Conservation (phyloP, 1,284 basidiomycete species). For the Cutaneotrichosporon cavernicola region DNA sequence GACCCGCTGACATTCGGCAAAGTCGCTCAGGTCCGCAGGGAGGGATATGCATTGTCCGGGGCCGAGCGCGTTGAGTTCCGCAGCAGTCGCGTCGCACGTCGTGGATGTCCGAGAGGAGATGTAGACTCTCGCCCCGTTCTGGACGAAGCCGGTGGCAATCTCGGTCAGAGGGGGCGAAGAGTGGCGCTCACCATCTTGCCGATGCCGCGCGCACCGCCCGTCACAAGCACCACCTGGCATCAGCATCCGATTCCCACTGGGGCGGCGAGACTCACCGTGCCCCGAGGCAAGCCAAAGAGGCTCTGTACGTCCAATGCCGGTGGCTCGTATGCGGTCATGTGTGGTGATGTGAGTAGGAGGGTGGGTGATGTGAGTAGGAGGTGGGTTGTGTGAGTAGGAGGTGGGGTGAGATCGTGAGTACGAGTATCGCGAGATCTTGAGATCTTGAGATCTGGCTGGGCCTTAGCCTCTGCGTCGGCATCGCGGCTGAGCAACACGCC, state of each 20-base stretch:
- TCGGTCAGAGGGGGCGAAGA: not conserved
- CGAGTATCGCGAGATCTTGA: too few relatives aligned
- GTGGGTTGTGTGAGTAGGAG: too few relatives aligned
- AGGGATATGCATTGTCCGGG: slow-evolving; percentile 60
- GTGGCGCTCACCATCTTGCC: slow-evolving; percentile 10
- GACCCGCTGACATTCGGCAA: slow-evolving; percentile 59
- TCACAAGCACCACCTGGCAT: slow-evolving; percentile 1
- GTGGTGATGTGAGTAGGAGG: not conserved
- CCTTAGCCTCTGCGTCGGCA: too few relatives aligned
- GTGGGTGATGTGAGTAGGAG: too few relatives aligned
- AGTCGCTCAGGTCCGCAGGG: slow-evolving; percentile 61
- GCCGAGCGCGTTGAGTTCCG: slow-evolving; percentile 59
- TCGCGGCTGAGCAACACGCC: too few relatives aligned
- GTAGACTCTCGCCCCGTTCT: slow-evolving; percentile 50
- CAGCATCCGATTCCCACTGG: not conserved
- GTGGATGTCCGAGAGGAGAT: slow-evolving; percentile 46
- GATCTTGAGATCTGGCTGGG: too few relatives aligned
- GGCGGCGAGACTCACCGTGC: not conserved
- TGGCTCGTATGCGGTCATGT: not conserved
- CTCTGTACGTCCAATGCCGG: slow-evolving; percentile 3
- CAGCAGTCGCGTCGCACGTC: slow-evolving; percentile 39
- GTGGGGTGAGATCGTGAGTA: too few relatives aligned
- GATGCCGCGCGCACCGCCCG: slow-evolving; percentile 17
- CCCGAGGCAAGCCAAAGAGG: slow-evolving; percentile 1
- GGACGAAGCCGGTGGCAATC: slow-evolving; percentile 48